Percentiles rank a stretch among this genome's conserved stretches.
Evolutionary conservation across 768 basidiomycete species (phyloP).

Genomic region (Collybia sp.): DNA sequence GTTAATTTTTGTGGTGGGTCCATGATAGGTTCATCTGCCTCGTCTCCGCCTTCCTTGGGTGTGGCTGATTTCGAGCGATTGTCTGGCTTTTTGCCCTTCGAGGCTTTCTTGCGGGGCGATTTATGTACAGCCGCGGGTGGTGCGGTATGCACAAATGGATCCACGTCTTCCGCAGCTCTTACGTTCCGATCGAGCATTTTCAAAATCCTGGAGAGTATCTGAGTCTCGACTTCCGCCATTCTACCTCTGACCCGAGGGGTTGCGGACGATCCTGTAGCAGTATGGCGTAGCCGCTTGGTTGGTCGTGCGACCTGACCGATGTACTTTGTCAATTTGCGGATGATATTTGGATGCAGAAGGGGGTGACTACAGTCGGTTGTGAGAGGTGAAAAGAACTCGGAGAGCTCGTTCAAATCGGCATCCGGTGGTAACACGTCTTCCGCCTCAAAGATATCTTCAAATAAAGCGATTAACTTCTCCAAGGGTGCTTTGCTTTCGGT

Average conservation of each 20-base stretch:
- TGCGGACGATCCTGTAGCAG: conserved; percentile 28
- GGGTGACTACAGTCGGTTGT: conserved; percentile 58
- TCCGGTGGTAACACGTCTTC: conserved; percentile 69
- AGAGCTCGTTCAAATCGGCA: conserved; percentile 42
- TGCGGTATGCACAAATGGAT: conserved; percentile 50
- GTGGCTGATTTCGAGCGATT: conserved; percentile 41
- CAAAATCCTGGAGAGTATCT: conserved; percentile 57
- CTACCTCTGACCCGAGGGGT: conserved; percentile 50
- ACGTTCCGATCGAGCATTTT: conserved; percentile 80
- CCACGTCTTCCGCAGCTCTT: conserved; percentile 67
- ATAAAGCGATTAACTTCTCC: conserved; percentile 69
- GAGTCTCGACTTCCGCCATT: conserved; percentile 65
- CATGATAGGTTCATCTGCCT: conserved; percentile 15
- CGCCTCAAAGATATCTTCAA: conserved; percentile 85
- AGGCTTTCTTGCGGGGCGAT: conserved; percentile 45
- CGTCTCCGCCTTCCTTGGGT: conserved; percentile 29
- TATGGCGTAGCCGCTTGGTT: conserved; percentile 59
- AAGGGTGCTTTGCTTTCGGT: conserved; percentile 42
- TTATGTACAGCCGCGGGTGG: conserved; percentile 18
- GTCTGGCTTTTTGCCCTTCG: conserved; percentile 32
- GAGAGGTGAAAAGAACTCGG: conserved; percentile 62
- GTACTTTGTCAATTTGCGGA: conserved; percentile 68
- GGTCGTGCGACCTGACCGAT: conserved; percentile 66
- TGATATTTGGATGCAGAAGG: conserved; percentile 47
- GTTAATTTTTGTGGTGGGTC: conserved; percentile 23